Base-by-base conservation (phyloP, 2,329 filamentous ascomycete species). In the Neofusicoccum kwambonambiense region DNA sequence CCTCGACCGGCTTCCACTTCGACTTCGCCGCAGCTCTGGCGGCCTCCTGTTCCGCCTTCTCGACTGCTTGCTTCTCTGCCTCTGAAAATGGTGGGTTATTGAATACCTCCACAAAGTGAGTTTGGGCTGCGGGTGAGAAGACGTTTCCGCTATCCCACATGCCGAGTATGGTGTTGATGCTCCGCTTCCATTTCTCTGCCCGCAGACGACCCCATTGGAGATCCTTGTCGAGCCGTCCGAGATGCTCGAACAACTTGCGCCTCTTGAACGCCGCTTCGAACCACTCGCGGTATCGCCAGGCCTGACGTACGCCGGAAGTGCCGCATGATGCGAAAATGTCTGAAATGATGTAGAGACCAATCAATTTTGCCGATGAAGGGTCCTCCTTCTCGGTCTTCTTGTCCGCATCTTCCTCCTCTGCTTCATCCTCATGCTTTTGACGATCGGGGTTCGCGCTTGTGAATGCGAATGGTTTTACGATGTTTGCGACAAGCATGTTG, bases 221-320 rank as follows among this genome's bases (percentile, higher is more conserved):
- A 62, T 86, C 87, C 70, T 89, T 88, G 7, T 92, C 87, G 66
- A 96, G 84, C 64, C 85, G 80, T 0, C 93, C 93, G 3, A 97
- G 83, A 50, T 85, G 83, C 71, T 91, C 90, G 71, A 97, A 96
- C 0, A 89, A 87, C 65, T 87, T 86, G 64, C 87, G 86, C 8
- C 85, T 79, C 35, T 86, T 87, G 27, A 97, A 81, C 0, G 89
- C 87, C 0, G 83, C 81, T 74, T 96, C 92, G 67, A 97, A 92
- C 3, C 94, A 83, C 69, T 90, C 88, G 22, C 93, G 84, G 73
- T 93, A 97, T 62, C 92, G 89, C 91, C 93, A 97, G 3, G 91
- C 91, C 74, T 93, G 91, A 2, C 91, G 88, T 27, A 94, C 88
- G 1, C 89, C 90, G 67, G 89, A 90, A 11, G 89, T 92, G 2